A percentile compares a stretch with the other conserved stretches of the same genome.
Evolutionary conservation across 306 rosid genomes (phyloP).

Genomic region (Glycine latifolia): DNA sequence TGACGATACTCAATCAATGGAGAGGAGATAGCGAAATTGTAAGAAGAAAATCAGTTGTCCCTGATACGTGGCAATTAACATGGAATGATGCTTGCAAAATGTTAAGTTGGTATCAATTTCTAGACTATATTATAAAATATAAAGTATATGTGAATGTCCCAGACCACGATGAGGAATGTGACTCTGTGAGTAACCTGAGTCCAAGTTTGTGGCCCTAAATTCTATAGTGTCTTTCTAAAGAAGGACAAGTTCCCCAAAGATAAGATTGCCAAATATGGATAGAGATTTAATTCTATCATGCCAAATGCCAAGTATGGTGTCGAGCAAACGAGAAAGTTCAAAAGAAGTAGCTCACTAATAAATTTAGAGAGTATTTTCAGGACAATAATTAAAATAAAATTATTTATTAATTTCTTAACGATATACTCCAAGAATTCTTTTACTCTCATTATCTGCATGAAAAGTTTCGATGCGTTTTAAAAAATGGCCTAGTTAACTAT

Average conservation of each 20-base stretch:
- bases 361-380: neutral
- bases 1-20: conserved; percentile 27
- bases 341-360: neutral
- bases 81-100: conserved; percentile 14
- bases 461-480: neutral
- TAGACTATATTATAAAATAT: neutral
- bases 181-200: neutral
- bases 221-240: neutral
- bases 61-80: conserved; percentile 7
- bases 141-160: conserved; percentile 3
- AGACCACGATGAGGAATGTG: neutral
- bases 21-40: neutral
- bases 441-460: neutral
- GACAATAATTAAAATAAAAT: no score
- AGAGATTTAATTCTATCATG: conserved; percentile 1
- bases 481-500: neutral
- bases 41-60: conserved; percentile 19
- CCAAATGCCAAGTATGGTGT: neutral
- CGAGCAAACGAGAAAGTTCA: neutral
- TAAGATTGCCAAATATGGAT: conserved; percentile 41
- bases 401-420: no score
- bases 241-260: conserved; percentile 29
- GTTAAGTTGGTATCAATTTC: neutral
- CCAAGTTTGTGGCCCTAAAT: conserved; percentile 20
- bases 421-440: no score